Conservation (phyloP, 2,329 filamentous ascomycete genomes). For the Lasiodiplodia hormozganensis region DNA sequence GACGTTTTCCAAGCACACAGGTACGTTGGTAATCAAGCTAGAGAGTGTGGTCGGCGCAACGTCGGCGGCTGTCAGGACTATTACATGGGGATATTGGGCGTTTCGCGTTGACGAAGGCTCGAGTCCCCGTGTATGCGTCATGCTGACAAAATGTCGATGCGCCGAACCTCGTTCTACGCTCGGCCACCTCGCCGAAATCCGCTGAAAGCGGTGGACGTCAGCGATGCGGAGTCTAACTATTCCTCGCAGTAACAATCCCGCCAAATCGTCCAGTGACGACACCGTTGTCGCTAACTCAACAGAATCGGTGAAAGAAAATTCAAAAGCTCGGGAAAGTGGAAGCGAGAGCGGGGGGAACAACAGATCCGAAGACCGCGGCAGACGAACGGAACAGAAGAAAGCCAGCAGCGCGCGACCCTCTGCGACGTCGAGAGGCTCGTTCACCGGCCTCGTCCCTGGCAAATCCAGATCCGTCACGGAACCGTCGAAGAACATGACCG, state of each 20-base stretch:
- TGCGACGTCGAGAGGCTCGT: conserved; percentile 66
- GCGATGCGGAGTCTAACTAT: conserved; percentile 1
- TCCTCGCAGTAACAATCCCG: conserved; percentile 20
- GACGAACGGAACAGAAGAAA: conserved; percentile 50
- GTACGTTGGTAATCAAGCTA: conserved; percentile 25
- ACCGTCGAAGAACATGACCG: conserved; percentile 88
- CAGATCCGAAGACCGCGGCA: conserved; percentile 54
- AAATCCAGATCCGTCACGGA: conserved; percentile 73
- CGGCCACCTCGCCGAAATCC: background rate
- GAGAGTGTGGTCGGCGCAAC: background rate
- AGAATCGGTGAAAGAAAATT: conserved; percentile 48
- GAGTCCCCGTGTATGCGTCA: conserved; percentile 34
- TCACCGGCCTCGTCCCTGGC: conserved; percentile 66
- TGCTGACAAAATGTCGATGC: conserved; percentile 43
- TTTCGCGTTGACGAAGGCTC: background rate
- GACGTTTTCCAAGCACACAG: conserved; percentile 42
- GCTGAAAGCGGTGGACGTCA: background rate
- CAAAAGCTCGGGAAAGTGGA: conserved; percentile 62
- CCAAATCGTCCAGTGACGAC: conserved; percentile 40
- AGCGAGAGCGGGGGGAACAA: conserved; percentile 70
- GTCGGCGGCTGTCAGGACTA: background rate
- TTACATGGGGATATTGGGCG: background rate
- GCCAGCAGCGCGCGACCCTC: conserved; percentile 32
- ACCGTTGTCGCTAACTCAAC: conserved; percentile 26
- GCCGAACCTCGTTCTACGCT: background rate